These are phyloP conservation scores for Penicillium decumbens DNA, from an alignment of 2,329 filamentous ascomycete genomes.

Conservation along the genomic window DNA sequence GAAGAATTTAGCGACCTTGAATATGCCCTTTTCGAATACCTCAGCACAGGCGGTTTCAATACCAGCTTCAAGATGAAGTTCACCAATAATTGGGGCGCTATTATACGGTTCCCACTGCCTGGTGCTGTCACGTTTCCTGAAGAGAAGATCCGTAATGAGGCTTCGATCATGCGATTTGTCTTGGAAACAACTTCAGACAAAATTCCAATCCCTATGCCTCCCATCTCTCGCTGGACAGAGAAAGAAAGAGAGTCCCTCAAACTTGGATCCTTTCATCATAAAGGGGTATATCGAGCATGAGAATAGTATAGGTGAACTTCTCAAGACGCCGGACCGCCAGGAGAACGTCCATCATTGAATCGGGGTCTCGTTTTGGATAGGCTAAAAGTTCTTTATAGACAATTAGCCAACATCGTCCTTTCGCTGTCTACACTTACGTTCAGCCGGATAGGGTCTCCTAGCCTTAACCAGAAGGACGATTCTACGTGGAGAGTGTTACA, in stretches of 20 bases:
- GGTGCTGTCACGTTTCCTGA: conserved; percentile 20
- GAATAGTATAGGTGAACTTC: conserved; percentile 1
- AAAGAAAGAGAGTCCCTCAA: conserved; percentile 1
- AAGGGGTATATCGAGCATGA: conserved; percentile 27
- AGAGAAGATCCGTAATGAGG: conserved; percentile 23
- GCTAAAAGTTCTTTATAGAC: conserved; percentile 25
- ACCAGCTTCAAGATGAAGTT: conserved; percentile 21
- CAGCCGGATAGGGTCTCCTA: conserved; percentile 1
- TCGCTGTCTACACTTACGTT: conserved; percentile 1
- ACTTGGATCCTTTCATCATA: conserved; percentile 34
- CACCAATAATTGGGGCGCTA: conserved; percentile 5
- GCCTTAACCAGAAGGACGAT: background rate
- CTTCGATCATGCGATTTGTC: conserved; percentile 8
- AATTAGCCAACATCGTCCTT: conserved; percentile 4
- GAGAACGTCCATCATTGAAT: conserved; percentile 18
- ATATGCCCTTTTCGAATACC: conserved; percentile 1
- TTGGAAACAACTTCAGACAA: conserved; percentile 1
- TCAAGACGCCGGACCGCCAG: conserved; percentile 7
- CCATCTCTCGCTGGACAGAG: background rate
- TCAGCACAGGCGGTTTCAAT: conserved; percentile 22
- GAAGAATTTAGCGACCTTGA: background rate
- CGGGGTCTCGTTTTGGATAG: conserved; percentile 31
- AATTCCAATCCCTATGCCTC: conserved; percentile 5
- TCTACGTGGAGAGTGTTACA: background rate
- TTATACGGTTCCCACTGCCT: conserved; percentile 22